Conservation (phyloP, 768 basidiomycete species). For the Termitomyces heimii region DNA sequence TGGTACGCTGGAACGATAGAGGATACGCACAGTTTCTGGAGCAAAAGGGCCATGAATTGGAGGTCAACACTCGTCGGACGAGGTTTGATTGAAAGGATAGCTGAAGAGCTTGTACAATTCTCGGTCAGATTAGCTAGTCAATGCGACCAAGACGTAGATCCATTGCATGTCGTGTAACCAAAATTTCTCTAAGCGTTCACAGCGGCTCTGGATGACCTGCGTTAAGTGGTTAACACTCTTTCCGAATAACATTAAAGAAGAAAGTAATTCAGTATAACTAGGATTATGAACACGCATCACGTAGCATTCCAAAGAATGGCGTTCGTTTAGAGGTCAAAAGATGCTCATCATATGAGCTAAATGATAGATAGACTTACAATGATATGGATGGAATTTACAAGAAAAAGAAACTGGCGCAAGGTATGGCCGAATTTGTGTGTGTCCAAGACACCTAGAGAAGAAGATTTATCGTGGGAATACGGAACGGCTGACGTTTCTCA, state of each 20-base stretch:
- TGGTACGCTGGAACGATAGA: constrained; percentile 31
- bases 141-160: background rate
- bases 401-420: background rate
- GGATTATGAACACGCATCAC: constrained; percentile 21
- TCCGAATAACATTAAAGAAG: background rate
- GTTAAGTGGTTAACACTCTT: background rate
- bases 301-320: constrained; percentile 15
- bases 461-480: background rate
- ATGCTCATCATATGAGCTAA: constrained; percentile 12
- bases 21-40: constrained; percentile 28
- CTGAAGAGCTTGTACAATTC: constrained; percentile 27
- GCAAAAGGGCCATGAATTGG: constrained; percentile 29
- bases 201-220: background rate
- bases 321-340: constrained; percentile 15
- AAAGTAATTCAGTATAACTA: constrained; percentile 21
- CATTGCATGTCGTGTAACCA: background rate
- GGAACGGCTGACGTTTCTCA: background rate
- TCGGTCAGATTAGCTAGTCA: constrained; percentile 1
- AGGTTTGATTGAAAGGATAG: constrained; percentile 30
- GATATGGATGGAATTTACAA: background rate
- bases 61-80: constrained; percentile 22
- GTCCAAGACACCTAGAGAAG: background rate
- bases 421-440: background rate
- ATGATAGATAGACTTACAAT: background rate
- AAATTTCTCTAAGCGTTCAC: background rate